phyloP scores from a whole-genome alignment of 2,329 filamentous ascomycete genomes.

The Ramularia endophylla region DNA sequence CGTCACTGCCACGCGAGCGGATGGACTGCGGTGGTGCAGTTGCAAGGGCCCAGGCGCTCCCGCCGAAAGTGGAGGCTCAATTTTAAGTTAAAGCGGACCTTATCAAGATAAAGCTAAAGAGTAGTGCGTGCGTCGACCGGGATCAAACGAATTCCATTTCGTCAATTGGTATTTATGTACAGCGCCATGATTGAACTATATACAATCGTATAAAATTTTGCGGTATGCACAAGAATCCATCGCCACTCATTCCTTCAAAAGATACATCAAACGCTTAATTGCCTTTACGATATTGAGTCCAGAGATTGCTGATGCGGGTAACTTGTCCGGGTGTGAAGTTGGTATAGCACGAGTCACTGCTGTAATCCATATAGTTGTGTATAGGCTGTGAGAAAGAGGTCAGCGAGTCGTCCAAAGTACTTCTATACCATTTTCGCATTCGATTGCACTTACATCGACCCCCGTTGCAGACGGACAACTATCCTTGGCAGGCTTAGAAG shows the following conservation, averaged over 20 bases:
- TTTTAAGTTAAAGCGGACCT: conserved; percentile 1
- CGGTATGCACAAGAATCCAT: too few species aligned
- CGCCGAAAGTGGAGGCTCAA: conserved; percentile 4
- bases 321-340: conserved; percentile 47
- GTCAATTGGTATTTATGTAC: too few species aligned
- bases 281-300: conserved; percentile 38
- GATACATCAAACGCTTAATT: conserved; percentile 5
- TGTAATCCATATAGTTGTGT: conserved; percentile 58
- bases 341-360: conserved; percentile 50
- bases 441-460: conserved; percentile 33
- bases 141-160: too few species aligned
- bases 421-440: too few species aligned
- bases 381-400: conserved; percentile 32
- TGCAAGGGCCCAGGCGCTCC: conserved; percentile 1
- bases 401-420: too few species aligned
- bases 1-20: background rate
- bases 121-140: background rate
- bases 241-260: too few species aligned
- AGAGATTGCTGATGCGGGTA: conserved; percentile 48
- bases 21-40: background rate
- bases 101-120: background rate
- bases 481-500: conserved; percentile 42
- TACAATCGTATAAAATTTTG: too few species aligned
- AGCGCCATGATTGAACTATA: too few species aligned
- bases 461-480: conserved; percentile 44